Evolutionary conservation across 768 basidiomycete species (phyloP).

Genomic region (Lactifluus rugatus): DNA sequence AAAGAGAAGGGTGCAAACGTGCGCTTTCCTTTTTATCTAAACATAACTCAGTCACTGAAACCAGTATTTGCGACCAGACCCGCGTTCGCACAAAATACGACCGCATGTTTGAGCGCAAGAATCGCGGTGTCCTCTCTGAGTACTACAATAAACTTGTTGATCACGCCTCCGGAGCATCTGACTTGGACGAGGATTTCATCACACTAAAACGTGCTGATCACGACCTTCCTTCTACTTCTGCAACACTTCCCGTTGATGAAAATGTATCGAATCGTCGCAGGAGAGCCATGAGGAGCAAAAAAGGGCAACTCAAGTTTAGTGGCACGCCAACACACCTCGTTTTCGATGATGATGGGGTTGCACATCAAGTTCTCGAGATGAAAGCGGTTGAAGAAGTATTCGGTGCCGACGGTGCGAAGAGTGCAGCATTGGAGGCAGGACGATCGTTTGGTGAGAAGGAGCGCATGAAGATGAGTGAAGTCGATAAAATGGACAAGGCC

Average conservation of each 20-base stretch:
- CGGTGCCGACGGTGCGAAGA: conserved; percentile 46
- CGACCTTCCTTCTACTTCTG: conserved; percentile 35
- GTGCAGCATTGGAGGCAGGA: conserved; percentile 55
- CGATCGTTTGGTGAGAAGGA: conserved; percentile 64
- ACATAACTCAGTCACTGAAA: not conserved
- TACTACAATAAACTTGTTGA: conserved; percentile 87
- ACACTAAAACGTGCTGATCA: conserved; percentile 90
- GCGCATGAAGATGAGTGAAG: conserved; percentile 55
- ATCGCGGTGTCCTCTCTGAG: conserved; percentile 82
- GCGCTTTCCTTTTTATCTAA: not conserved
- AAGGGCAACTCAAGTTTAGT: conserved; percentile 51
- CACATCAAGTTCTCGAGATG: conserved; percentile 79
- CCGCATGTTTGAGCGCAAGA: conserved; percentile 94
- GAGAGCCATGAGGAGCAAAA: conserved; percentile 65
- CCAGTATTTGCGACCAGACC: not conserved
- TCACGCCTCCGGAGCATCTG: conserved; percentile 37
- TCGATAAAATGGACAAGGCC: conserved; percentile 68
- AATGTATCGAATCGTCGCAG: conserved; percentile 83
- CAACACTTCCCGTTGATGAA: conserved; percentile 27
- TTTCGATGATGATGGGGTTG: conserved; percentile 81
- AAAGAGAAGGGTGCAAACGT: not conserved
- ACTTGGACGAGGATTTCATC: conserved; percentile 74
- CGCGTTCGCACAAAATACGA: conserved; percentile 88
- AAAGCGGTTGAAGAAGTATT: conserved; percentile 60
- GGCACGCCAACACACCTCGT: conserved; percentile 63